phyloP scores from a whole-genome alignment of 257 asterid species.

The Solanum rostratum region DNA sequence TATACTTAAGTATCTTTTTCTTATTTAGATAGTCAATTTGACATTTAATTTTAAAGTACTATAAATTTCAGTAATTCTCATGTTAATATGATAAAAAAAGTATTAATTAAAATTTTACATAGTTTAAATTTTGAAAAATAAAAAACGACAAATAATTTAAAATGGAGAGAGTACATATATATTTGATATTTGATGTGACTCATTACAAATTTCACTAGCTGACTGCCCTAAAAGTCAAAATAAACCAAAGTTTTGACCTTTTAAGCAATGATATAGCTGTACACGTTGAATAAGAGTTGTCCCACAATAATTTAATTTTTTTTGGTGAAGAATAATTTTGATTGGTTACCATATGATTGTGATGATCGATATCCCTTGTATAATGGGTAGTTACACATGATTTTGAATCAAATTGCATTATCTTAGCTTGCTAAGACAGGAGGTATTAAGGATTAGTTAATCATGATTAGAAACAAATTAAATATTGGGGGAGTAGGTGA shows the following conservation, averaged over 20 bases:
- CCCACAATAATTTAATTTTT: neutral
- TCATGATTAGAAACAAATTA: neutral
- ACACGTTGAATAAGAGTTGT: conserved; percentile 8
- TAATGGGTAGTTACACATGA: conserved; percentile 32
- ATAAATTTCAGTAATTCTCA: no score
- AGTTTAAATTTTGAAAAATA: neutral
- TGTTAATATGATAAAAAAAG: neutral
- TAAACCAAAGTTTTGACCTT: conserved; percentile 25
- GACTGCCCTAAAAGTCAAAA: conserved; percentile 27
- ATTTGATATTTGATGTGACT: conserved; percentile 5
- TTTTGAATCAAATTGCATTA: conserved; percentile 5
- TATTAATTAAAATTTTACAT: neutral
- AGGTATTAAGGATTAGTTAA: neutral
- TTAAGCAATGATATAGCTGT: conserved; percentile 11
- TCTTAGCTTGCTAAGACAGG: conserved; percentile 2
- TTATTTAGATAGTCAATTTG: neutral
- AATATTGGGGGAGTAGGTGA: conserved; percentile 5
- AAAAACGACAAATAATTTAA: no score
- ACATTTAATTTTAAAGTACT: neutral
- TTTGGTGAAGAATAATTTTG: neutral
- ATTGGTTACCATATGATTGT: neutral
- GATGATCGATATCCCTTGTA: neutral
- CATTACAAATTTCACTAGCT: neutral
- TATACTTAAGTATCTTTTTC: neutral
- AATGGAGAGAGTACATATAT: no score